Evolutionary conservation across 305 asterid genomes (phyloP).

Genomic region (Fraxinus sp.): DNA sequence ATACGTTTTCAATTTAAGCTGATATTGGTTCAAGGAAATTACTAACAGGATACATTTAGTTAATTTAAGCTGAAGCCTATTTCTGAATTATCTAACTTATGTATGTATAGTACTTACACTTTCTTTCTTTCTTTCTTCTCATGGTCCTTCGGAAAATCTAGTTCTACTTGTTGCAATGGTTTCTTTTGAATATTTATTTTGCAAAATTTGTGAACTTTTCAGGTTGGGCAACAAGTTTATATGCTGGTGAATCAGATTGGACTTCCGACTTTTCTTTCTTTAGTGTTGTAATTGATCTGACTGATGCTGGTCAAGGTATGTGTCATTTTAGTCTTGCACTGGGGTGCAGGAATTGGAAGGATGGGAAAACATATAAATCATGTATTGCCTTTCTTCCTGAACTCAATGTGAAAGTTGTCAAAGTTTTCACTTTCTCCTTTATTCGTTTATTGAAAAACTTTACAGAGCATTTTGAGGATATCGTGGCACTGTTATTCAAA

Average conservation of each 20-base stretch:
- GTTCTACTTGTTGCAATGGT: neutral
- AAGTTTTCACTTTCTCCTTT: neutral
- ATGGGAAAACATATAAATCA: neutral
- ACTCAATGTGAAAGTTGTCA: neutral
- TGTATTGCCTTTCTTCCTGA: neutral
- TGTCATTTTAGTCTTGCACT: constrained; percentile 15
- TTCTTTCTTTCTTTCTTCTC: neutral
- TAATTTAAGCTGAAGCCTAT: neutral
- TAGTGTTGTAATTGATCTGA: constrained; percentile 66
- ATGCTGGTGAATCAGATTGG: constrained; percentile 89
- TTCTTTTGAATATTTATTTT: neutral
- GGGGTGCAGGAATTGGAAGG: neutral
- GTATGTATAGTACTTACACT: neutral
- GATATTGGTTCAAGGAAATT: neutral
- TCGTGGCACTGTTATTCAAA: constrained; percentile 75
- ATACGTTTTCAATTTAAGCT: neutral
- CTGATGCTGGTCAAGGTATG: constrained; percentile 93
- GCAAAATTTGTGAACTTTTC: constrained; percentile 30
- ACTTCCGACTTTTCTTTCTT: constrained; percentile 68
- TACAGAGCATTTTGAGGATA: constrained; percentile 88
- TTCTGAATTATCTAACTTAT: neutral
- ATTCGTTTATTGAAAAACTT: constrained; percentile 17
- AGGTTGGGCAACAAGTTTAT: constrained; percentile 98
- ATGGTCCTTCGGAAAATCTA: constrained; percentile 3
- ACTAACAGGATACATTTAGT: neutral